A percentile compares a stretch with the other conserved stretches of the same genome.
phyloP scores from a whole-genome alignment of 441 rosid species.

The Brassica balearica region DNA sequence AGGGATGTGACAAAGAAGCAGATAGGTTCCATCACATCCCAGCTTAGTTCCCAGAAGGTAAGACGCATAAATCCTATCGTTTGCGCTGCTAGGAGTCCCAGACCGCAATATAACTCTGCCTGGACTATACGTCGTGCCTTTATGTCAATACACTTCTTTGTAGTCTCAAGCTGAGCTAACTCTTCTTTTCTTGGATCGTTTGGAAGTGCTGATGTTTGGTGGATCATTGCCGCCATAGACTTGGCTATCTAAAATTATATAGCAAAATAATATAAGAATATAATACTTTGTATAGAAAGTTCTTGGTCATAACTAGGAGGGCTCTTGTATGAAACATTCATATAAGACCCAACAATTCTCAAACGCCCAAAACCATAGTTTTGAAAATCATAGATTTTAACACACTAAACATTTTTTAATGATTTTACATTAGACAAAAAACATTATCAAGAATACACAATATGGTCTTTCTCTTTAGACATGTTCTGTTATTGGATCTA shows the following conservation, averaged over 20 bases:
- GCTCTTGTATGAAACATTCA: neutral
- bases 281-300: neutral
- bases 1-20: conserved; percentile 65
- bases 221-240: conserved; percentile 57
- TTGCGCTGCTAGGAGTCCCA: conserved; percentile 50
- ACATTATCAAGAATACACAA: neutral
- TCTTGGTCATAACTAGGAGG: neutral
- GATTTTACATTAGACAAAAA: neutral
- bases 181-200: conserved; percentile 64
- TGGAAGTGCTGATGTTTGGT: conserved; percentile 46
- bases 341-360: neutral
- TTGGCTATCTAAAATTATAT: conserved; percentile 52
- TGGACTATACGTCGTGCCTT: conserved; percentile 53
- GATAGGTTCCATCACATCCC: conserved; percentile 81
- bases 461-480: neutral
- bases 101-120: conserved; percentile 58
- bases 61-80: conserved; percentile 71
- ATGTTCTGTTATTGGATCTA: neutral
- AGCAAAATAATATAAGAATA: conserved; percentile 8
- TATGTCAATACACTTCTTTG: conserved; percentile 53
- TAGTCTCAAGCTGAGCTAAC: conserved; percentile 53
- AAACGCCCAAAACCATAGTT: neutral
- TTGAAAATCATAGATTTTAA: neutral
- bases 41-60: conserved; percentile 72
- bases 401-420: neutral